Conservation (phyloP, 139 green algal species). For the Chlorella ohadii region DNA sequence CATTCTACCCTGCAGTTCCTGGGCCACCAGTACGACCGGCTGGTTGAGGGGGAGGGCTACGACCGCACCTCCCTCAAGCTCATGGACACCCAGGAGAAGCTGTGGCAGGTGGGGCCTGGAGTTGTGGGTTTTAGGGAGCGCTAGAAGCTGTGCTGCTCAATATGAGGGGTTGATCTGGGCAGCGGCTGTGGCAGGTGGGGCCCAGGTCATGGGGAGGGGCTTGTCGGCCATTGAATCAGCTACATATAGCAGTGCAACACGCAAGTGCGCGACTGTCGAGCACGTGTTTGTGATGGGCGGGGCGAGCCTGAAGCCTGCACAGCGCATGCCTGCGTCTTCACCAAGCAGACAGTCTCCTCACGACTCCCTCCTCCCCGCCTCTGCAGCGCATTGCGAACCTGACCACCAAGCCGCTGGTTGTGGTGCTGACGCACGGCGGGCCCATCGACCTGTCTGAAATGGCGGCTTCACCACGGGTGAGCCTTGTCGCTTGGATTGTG, state of each 20-base stretch:
- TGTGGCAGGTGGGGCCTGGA: background rate
- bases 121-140: too few species aligned
- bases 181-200: too few species aligned
- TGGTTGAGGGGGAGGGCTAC: constrained; percentile 5
- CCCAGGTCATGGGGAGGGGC: too few species aligned
- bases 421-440: background rate
- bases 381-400: background rate
- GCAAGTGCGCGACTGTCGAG: too few species aligned
- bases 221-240: too few species aligned
- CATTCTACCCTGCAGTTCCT: background rate
- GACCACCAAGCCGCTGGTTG: constrained; percentile 11
- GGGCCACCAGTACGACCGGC: background rate
- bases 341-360: background rate
- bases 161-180: too few species aligned
- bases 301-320: too few species aligned
- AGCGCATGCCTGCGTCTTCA: too few species aligned
- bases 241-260: too few species aligned
- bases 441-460: background rate
- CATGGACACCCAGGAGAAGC: background rate
- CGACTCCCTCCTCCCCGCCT: background rate
- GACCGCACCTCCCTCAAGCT: background rate
- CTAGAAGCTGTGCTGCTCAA: too few species aligned
- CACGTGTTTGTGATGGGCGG: too few species aligned
- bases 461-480: background rate
- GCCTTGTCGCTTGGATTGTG: too few species aligned